These are phyloP conservation scores for Rhynchospora pubera DNA, from an alignment of 176 grass and related monocot species.

Conservation along the genomic window DNA sequence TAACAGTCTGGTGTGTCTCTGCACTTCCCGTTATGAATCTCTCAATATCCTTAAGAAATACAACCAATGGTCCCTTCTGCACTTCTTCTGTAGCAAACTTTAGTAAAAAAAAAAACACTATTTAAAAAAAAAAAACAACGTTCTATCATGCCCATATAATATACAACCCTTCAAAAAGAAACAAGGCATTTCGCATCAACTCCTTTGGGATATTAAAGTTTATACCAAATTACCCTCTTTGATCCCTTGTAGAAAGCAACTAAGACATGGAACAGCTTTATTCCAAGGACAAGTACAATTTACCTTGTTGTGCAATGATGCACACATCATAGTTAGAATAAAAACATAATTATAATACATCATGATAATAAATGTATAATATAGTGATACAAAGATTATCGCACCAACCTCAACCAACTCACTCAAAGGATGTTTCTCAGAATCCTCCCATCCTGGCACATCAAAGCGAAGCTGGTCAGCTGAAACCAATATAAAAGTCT, in stretches of 20 bases:
- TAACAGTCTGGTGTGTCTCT: slow-evolving; percentile 60
- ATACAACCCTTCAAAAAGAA: neutral
- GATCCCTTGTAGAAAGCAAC: neutral
- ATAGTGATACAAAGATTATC: slow-evolving; percentile 5
- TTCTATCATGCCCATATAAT: neutral
- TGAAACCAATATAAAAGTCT: slow-evolving; percentile 37
- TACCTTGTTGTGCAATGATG: neutral
- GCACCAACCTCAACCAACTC: slow-evolving; percentile 64
- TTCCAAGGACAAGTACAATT: neutral
- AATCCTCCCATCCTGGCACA: slow-evolving; percentile 58
- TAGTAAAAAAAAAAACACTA: slow-evolving; percentile 5
- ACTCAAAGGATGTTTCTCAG: slow-evolving; percentile 71
- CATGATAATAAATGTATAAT: slow-evolving; percentile 3
- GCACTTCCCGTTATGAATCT: slow-evolving; percentile 63
- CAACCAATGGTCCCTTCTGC: slow-evolving; percentile 48
- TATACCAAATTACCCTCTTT: neutral
- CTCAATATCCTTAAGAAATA: slow-evolving; percentile 84
- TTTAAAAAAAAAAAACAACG: neutral
- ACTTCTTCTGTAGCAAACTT: slow-evolving; percentile 78
- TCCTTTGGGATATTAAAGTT: neutral
- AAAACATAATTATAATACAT: neutral
- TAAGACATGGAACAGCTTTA: neutral
- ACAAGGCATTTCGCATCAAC: neutral
- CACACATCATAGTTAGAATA: neutral
- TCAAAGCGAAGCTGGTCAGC: slow-evolving; percentile 70